These are phyloP conservation scores for Claviceps sp. DNA, from an alignment of 2,329 filamentous ascomycete species.

Conservation along the genomic window DNA sequence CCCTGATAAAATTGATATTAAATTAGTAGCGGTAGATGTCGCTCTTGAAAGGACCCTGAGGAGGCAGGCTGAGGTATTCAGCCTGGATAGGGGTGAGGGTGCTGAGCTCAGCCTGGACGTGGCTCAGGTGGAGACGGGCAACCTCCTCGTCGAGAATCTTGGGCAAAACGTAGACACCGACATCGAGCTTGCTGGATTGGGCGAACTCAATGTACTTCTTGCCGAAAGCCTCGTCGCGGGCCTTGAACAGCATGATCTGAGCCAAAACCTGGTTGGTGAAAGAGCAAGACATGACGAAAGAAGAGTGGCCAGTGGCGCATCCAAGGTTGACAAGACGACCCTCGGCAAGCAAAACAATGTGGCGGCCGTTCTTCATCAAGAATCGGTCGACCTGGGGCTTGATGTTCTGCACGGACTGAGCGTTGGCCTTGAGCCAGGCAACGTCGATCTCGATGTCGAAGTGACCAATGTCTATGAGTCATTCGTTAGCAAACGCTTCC, in stretches of 20 bases:
- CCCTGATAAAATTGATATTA: constrained; percentile 21
- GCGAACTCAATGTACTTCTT: constrained; percentile 95
- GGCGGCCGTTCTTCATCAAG: constrained; percentile 81
- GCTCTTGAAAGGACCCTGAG: constrained; percentile 89
- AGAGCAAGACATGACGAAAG: constrained; percentile 99
- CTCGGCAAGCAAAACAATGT: constrained; percentile 98
- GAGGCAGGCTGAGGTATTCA: constrained; percentile 80
- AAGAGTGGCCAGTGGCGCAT: constrained; percentile 97
- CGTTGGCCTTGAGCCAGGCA: constrained; percentile 97
- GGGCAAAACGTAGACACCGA: constrained; percentile 79
- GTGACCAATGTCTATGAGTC: constrained; percentile 70
- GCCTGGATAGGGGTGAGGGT: constrained; percentile 75
- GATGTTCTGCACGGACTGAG: constrained; percentile 90
- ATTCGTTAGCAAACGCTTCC: background rate
- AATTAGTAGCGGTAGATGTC: constrained; percentile 52
- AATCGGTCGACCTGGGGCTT: constrained; percentile 99
- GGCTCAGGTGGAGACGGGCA: constrained; percentile 79
- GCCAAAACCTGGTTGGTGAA: constrained; percentile 99
- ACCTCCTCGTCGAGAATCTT: constrained; percentile 99
- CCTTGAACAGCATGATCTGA: constrained; percentile 97
- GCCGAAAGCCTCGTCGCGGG: constrained; percentile 71
- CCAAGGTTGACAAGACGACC: constrained; percentile 98
- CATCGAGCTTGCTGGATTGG: constrained; percentile 76
- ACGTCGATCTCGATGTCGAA: constrained; percentile 99
- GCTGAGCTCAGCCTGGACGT: constrained; percentile 90